phyloP scores from a whole-genome alignment of 2,329 filamentous ascomycete genomes.

The Talaromyces sp. region DNA sequence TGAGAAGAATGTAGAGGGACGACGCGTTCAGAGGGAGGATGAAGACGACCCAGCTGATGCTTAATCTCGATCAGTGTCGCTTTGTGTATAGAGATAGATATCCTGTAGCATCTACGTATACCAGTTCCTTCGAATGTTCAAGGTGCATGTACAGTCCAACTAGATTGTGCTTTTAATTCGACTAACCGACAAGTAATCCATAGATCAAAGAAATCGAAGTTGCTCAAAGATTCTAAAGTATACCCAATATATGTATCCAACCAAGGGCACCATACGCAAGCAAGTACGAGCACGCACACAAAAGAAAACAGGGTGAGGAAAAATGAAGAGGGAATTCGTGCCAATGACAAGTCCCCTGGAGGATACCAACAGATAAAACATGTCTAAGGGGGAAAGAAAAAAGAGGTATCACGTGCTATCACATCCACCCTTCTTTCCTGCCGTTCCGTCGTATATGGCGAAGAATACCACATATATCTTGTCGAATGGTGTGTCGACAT shows the following conservation, averaged over 20 bases:
- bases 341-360: background rate
- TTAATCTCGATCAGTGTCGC: background rate
- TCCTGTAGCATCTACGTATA: background rate
- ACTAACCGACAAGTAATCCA: conserved; percentile 1
- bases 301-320: conserved; percentile 13
- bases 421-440: background rate
- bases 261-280: conserved; percentile 15
- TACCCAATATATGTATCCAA: conserved; percentile 19
- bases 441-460: background rate
- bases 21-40: conserved; percentile 66
- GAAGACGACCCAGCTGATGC: conserved; percentile 56
- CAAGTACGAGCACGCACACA: conserved; percentile 7
- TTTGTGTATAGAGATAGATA: background rate
- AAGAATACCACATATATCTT: conserved; percentile 1
- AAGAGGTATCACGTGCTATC: conserved; percentile 7
- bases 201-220: conserved; percentile 12
- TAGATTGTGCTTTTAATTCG: conserved; percentile 9
- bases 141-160: background rate
- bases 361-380: conserved; percentile 1
- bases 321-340: background rate
- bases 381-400: background rate
- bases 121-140: background rate
- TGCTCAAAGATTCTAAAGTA: conserved; percentile 20
- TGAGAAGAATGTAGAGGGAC: conserved; percentile 70
- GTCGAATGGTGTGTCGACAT: conserved; percentile 11